Evolutionary conservation across 352 stramenopile genomes (phyloP).

Genomic region (Phytopythium delawarense): DNA sequence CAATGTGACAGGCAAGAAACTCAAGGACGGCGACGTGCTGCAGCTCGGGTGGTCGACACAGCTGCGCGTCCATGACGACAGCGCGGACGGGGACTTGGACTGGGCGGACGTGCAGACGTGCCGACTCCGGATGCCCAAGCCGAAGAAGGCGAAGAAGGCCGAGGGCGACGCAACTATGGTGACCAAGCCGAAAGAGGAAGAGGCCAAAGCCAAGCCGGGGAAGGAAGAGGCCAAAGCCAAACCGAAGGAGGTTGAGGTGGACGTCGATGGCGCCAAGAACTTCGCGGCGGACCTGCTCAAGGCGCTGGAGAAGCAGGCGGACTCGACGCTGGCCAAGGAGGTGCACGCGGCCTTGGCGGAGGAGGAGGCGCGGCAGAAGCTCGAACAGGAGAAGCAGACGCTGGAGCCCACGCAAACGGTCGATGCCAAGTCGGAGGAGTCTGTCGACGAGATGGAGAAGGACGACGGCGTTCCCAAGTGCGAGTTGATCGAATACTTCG

Average conservation of each 20-base stretch:
- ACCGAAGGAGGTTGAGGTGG: constrained; percentile 3
- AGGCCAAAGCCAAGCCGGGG: background rate
- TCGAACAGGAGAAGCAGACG: background rate
- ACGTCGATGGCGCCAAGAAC: constrained; percentile 11
- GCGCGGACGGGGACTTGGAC: constrained; percentile 39
- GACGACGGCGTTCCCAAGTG: constrained; percentile 16
- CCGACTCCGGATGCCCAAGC: constrained; percentile 39
- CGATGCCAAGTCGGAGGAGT: constrained; percentile 10
- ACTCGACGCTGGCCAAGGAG: constrained; percentile 7
- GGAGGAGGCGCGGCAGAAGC: background rate
- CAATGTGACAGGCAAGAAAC: constrained; percentile 65
- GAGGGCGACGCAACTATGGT: constrained; percentile 8
- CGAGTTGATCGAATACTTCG: constrained; percentile 21
- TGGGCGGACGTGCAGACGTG: constrained; percentile 54
- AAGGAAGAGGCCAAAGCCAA: background rate
- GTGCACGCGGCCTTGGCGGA: constrained; percentile 2
- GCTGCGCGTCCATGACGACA: constrained; percentile 45
- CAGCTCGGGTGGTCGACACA: constrained; percentile 46
- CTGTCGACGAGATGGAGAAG: constrained; percentile 12
- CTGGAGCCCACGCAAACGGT: constrained; percentile 2
- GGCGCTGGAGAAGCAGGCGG: constrained; percentile 1
- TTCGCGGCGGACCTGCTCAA: constrained; percentile 21
- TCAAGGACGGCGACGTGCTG: constrained; percentile 44
- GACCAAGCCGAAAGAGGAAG: constrained; percentile 3
- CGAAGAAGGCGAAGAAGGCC: constrained; percentile 9